Evolutionary conservation across 2,329 filamentous ascomycete species (phyloP), one percentile per base, ranked within the genome.

Genomic region (Beauveria caledonica): DNA sequence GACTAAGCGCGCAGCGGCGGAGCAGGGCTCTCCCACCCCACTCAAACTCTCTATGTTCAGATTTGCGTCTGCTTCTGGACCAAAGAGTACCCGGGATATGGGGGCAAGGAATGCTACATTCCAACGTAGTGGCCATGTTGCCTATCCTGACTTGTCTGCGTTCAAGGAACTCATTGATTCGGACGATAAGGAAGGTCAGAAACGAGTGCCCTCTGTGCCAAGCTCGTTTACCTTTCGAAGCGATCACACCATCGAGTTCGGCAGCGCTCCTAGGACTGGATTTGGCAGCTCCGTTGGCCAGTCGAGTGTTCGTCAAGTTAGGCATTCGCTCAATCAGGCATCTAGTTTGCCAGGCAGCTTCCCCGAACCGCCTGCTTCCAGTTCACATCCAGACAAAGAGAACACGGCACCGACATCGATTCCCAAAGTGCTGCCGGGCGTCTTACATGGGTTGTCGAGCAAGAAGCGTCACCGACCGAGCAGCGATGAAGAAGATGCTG

Each of bases 141-240:
- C 73, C 6, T 85, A 85, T 64, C 83, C 83, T 9, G 80, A 84
- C 61, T 73, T 86, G 10, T 79, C 78, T 13, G 72, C 72, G 3
- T 71, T 75, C 60, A 71, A 71, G 39, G 70, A 69, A 13, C 66
- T 76, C 10, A 66, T 73, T 10, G 64, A 66, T 13, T 59, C 65
- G 27, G 66, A 66, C 11, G 61, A 64, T 2, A 66, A 68, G 27
- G 60, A 68, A 63, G 56, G 64, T 65, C 62, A 69, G 65, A 60
- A 63, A 42, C 48, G 65, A 10, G 69, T 72, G 10, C 68, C 76
- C 0, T 77, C 81, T 2, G 74, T 77, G 5, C 79, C 85, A 3
- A 80, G 84, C 19, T 82, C 79, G 1, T 88, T 87, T 65, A 85
- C 82, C 0, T 88, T 88, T 74, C 83, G 85, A 50, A 85, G 80